A percentile compares a stretch with the other conserved stretches of the same genome.
Evolutionary conservation across 2,329 filamentous ascomycete genomes (phyloP).

Genomic region (Fusarium scirpi): DNA sequence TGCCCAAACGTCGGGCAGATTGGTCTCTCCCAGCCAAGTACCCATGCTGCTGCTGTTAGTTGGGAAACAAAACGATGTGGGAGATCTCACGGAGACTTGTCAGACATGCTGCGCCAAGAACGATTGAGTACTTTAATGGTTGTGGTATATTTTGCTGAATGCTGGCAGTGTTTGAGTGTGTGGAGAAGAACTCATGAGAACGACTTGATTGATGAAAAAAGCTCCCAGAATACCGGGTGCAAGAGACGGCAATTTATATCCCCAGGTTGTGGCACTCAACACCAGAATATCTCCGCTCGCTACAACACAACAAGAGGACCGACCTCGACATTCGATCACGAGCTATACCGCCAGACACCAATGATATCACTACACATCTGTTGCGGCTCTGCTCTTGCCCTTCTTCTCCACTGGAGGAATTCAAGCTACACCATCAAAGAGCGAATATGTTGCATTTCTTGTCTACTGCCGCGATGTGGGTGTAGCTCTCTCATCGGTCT

Average conservation of each 20-base stretch:
- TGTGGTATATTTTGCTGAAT: not conserved
- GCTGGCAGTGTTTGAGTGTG: not conserved
- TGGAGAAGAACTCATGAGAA: not conserved
- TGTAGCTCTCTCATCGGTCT: constrained; percentile 26
- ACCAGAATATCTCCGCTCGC: constrained; percentile 7
- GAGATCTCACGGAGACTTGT: not conserved
- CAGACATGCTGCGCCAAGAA: constrained; percentile 23
- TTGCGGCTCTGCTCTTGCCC: constrained; percentile 40
- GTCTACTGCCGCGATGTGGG: constrained; percentile 11
- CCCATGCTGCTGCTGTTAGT: constrained; percentile 27
- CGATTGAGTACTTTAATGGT: not conserved
- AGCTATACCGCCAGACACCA: constrained; percentile 37
- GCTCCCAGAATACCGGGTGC: not conserved
- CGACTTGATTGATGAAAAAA: not conserved
- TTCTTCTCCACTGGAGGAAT: constrained; percentile 17
- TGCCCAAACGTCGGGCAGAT: constrained; percentile 32
- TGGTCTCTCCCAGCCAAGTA: constrained; percentile 2
- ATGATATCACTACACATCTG: constrained; percentile 48
- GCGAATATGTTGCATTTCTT: constrained; percentile 19
- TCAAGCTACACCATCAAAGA: constrained; percentile 40
- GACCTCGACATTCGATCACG: constrained; percentile 31
- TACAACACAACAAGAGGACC: constrained; percentile 19
- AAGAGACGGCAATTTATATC: constrained; percentile 31
- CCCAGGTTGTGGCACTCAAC: constrained; percentile 7
- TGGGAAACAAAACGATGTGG: not conserved